Conservation (phyloP, 2,329 filamentous ascomycete species). For the Knufia fluminis region DNA sequence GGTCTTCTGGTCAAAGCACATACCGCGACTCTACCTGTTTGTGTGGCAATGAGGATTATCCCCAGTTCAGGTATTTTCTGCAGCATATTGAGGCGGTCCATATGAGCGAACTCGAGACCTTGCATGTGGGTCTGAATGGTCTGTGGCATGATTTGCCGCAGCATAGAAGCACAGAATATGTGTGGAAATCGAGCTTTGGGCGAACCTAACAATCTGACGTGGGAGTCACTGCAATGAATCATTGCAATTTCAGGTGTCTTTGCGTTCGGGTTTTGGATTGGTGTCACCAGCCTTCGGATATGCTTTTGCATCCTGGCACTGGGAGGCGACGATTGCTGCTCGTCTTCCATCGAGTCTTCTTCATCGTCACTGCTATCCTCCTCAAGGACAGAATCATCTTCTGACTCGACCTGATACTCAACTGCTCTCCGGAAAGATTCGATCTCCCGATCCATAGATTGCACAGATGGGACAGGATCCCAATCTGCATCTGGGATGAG, state of each 20-base stretch:
- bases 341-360: background rate
- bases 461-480: background rate
- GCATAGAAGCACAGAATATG: conserved; percentile 21
- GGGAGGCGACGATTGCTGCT: conserved; percentile 1
- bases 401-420: background rate
- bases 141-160: conserved; percentile 18
- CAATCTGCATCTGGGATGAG: background rate
- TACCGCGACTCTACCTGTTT: conserved; percentile 48
- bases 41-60: conserved; percentile 48
- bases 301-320: background rate
- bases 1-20: conserved; percentile 41
- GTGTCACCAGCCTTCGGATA: conserved; percentile 2
- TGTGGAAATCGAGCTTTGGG: conserved; percentile 17
- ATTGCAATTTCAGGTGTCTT: conserved; percentile 17
- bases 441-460: background rate
- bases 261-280: conserved; percentile 6
- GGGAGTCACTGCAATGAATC: conserved; percentile 19
- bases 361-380: conserved; percentile 11
- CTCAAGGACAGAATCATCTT: conserved; percentile 11
- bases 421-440: background rate
- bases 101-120: conserved; percentile 9
- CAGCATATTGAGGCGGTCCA: conserved; percentile 49
- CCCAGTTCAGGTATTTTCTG: conserved; percentile 51
- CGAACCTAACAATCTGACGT: conserved; percentile 19
- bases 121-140: conserved; percentile 14